Evolutionary conservation across 2,329 filamentous ascomycete species (phyloP), one percentile per base, ranked within the genome.

Genomic region (Mariannaea sp.): DNA sequence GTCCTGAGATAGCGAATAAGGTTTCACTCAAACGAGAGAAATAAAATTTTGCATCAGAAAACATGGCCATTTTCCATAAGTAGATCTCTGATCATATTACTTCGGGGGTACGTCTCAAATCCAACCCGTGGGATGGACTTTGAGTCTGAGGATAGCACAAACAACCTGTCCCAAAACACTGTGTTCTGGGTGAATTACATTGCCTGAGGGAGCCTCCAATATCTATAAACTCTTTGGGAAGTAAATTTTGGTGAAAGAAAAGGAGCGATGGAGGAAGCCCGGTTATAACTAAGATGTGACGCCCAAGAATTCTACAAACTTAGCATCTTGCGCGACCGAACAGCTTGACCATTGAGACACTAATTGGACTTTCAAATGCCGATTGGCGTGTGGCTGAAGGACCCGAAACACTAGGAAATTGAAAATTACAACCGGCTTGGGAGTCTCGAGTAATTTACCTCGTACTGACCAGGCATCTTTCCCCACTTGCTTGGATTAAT

Each of bases 401-500:
- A 60, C 2, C 17, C 35, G 3, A 60, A 40, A 5, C 56, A 57
- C 1, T 57, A 60, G 19, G 57, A 59, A 3, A 60, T 60, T 26
- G 57, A 10, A 59, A 49, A 10, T 57, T 43, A 5, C 49, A 60
- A 20, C 35, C 56, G 17, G 43, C 53, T 1, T 56, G 61, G 17
- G 59, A 62, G 41, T 38, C 49, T 3, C 58, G 61, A 22, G 58
- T 57, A 2, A 53, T n/a, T 62, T 14, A 43, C 35, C 0, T 62
- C 59, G 0, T 62, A 62, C 17, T 61, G 58, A 0, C 59, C 59
- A 1, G 58, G 42, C 1, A 48, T 62, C 2, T 62, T 61, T 30
- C 61, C 59, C 0, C 59, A 48, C 8, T 19, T 64, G 5, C 53
- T 65, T 1, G 62, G 62, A 3, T 64, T 60, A 61, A 42, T 54